These are phyloP conservation scores for Eryngium alpinum DNA, from an alignment of 140 eudicot genomes.

Conservation along the genomic window DNA sequence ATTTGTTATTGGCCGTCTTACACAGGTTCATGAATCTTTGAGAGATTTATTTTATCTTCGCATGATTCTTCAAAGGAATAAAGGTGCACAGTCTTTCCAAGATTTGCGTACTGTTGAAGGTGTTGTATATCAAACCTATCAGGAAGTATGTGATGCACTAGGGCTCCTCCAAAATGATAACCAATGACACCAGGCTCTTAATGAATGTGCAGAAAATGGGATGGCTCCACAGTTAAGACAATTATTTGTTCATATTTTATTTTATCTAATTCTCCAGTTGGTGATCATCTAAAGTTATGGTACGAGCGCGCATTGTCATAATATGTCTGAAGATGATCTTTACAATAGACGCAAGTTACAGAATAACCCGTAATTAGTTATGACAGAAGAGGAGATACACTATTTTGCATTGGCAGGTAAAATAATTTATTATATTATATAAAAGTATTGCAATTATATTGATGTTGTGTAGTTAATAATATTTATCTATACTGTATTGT, in stretches of 20 bases:
- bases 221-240: neutral
- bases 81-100: neutral
- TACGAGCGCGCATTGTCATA: neutral
- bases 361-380: neutral
- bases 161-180: neutral
- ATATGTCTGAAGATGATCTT: neutral
- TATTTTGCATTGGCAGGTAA: neutral
- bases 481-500: too few relatives aligned
- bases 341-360: neutral
- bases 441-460: too few relatives aligned
- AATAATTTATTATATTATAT: too few relatives aligned
- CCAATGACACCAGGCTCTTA: neutral
- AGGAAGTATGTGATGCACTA: neutral
- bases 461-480: too few relatives aligned
- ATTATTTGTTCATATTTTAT: neutral
- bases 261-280: neutral
- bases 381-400: neutral
- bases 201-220: neutral
- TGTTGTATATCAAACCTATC: neutral
- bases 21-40: neutral
- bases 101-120: neutral
- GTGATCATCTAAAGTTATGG: neutral
- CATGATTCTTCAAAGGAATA: neutral
- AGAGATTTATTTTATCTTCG: neutral
- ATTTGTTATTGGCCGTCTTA: neutral